Conservation (phyloP, 495 filamentous ascomycete genomes). For the Astrocystis sublimbata region DNA sequence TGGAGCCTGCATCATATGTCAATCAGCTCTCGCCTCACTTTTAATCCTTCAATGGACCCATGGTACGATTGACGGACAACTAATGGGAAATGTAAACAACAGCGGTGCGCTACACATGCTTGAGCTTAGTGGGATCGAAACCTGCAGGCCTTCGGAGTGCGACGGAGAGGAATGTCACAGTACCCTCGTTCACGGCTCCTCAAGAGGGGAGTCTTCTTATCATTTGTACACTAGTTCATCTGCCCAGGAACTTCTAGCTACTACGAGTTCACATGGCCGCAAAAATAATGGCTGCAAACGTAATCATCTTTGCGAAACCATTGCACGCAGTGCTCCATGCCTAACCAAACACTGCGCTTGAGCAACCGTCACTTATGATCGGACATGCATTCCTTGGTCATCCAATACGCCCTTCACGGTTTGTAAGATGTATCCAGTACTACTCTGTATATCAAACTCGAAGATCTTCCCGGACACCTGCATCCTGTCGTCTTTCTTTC, state of each 20-base stretch:
- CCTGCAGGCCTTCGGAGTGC: not conserved
- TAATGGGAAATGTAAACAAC: too few species aligned
- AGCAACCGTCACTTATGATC: too few species aligned
- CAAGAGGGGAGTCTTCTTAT: not conserved
- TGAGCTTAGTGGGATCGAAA: too few species aligned
- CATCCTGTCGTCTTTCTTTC: conserved; percentile 3
- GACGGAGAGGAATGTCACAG: not conserved
- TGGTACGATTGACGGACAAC: not conserved
- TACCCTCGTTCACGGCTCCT: not conserved
- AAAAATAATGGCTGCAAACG: too few species aligned
- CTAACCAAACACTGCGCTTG: not conserved
- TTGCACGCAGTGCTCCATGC: too few species aligned
- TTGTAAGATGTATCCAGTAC: too few species aligned
- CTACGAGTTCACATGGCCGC: not conserved
- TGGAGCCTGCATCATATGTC: not conserved
- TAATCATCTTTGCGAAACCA: too few species aligned
- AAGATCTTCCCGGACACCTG: not conserved
- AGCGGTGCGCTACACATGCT: too few species aligned
- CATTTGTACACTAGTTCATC: conserved; percentile 12
- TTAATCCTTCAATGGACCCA: not conserved
- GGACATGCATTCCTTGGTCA: too few species aligned
- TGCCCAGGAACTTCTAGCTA: not conserved
- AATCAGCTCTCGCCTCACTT: not conserved
- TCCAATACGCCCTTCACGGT: too few species aligned
- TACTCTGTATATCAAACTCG: too few species aligned